Base-by-base conservation (phyloP, 805 yeast species). In the Lipomyces anomalus region DNA sequence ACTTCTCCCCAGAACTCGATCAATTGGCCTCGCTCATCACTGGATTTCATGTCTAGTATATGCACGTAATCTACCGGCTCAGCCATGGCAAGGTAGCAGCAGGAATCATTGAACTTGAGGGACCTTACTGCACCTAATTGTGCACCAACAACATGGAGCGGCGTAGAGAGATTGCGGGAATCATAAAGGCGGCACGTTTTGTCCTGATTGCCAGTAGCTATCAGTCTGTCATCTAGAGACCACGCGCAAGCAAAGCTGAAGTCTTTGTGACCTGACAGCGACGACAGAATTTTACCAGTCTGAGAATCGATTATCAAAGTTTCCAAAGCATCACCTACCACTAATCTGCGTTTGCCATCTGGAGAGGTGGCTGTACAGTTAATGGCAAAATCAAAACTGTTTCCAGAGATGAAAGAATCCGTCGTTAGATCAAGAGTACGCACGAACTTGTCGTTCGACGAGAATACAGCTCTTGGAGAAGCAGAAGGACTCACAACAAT, bases 141-240 rank as follows among this genome's bases (percentile, higher is more conserved):
- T 1, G 63, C 61, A 38, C 29, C 72, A 64, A 46, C 62, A 40
- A 35, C 70, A 57, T 37, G 72, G 63, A 53, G 56, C 3, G 55
- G 52, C 21, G 42, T 36, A 9, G 30, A 40, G 16, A 46, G 35
- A 6, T 56, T 62, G 40, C 84, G 57, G 34, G 68, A 58, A 60
- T 79, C 84, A 69, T 48, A 50, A 5, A 54, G 52, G 34, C 76
- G 63, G 9, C 78, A 70, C 6, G 79, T 70, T 2, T 79, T 73
- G 59, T 79, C 84, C 58, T 79, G 84, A 55, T 72, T 75, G 4
- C 84, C 84, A 0, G 82, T 73, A 3, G 76, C 72, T 16, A 79
- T 50, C 4, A 66, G 53, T 38, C 70, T 61, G 11, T 70, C 75
- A 50, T 70, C 53, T 36, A 59, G 57, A 6, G 67, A 64, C 83